Conservation (phyloP, 2,329 filamentous ascomycete genomes). For the Colletotrichum navitas region DNA sequence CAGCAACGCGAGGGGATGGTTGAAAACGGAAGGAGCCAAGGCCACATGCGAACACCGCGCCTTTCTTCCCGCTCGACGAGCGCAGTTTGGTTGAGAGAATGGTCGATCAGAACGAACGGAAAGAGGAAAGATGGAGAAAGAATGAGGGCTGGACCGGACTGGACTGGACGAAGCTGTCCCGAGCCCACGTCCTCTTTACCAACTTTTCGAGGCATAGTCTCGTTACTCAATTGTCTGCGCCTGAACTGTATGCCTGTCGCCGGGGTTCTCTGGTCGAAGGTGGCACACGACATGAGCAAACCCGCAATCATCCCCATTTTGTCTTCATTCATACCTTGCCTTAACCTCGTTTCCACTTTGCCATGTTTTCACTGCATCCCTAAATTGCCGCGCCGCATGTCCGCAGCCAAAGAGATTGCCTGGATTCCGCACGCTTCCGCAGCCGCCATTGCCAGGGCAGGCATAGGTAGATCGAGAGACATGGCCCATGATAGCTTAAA, state of each 20-base stretch:
- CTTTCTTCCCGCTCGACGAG: conserved; percentile 35
- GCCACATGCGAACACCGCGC: conserved; percentile 24
- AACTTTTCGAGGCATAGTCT: conserved; percentile 10
- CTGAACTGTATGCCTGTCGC: conserved; percentile 15
- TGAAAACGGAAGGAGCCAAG: conserved; percentile 41
- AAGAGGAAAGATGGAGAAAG: conserved; percentile 38
- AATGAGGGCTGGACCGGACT: conserved; percentile 20
- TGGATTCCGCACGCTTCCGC: conserved; percentile 27
- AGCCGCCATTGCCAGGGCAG: conserved; percentile 4
- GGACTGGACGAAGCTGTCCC: conserved; percentile 22
- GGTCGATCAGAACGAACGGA: conserved; percentile 38
- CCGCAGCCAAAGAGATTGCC: conserved; percentile 17
- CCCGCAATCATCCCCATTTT: conserved; percentile 5
- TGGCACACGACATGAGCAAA: conserved; percentile 17
- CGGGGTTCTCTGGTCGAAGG: not conserved
- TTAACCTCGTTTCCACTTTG: not conserved
- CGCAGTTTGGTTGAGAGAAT: conserved; percentile 37
- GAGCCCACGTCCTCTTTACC: conserved; percentile 3
- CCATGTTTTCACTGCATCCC: conserved; percentile 7
- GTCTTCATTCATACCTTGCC: conserved; percentile 11
- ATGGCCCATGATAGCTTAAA: conserved; percentile 12
- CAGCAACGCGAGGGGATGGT: conserved; percentile 27
- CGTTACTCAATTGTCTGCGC: conserved; percentile 15
- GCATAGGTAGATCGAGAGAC: conserved; percentile 12
- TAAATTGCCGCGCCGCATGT: conserved; percentile 7